Percentiles rank a stretch among this genome's conserved stretches.
Conservation (phyloP, 495 filamentous ascomycete genomes). For the Rhypophila decipiens region DNA sequence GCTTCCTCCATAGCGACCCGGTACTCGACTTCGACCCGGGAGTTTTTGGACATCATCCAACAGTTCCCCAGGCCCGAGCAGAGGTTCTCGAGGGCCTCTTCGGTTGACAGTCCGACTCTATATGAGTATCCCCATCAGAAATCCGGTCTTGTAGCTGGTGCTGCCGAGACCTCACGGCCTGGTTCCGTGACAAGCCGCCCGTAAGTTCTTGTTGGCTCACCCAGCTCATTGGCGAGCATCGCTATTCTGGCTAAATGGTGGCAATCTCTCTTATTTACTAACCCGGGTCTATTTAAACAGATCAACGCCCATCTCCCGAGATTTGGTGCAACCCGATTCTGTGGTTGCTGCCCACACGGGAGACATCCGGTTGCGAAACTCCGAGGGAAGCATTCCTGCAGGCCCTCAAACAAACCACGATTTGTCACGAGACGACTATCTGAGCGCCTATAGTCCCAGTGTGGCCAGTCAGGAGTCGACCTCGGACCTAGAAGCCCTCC, state of each 20-base stretch:
- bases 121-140: slow-evolving; percentile 45
- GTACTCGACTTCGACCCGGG: slow-evolving; percentile 40
- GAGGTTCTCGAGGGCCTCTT: slow-evolving; percentile 42
- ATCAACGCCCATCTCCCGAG: slow-evolving; percentile 19
- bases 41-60: slow-evolving; percentile 30
- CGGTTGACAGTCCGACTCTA: slow-evolving; percentile 50
- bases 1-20: slow-evolving; percentile 45
- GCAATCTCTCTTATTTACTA: slow-evolving; percentile 19
- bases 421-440: slow-evolving; percentile 26
- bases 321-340: slow-evolving; percentile 6
- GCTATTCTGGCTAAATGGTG: slow-evolving; percentile 18
- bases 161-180: slow-evolving; percentile 9
- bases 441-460: slow-evolving; percentile 30
- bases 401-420: slow-evolving; percentile 28
- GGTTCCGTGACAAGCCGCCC: slow-evolving; percentile 15
- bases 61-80: slow-evolving; percentile 39
- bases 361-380: slow-evolving; percentile 30
- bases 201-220: slow-evolving; percentile 17
- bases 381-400: slow-evolving; percentile 28
- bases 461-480: slow-evolving; percentile 27
- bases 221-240: not conserved
- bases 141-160: slow-evolving; percentile 7
- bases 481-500: slow-evolving; percentile 14
- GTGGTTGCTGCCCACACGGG: slow-evolving; percentile 20
- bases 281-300: slow-evolving; percentile 17